Percentiles rank a stretch among this genome's conserved stretches.
These are phyloP conservation scores for Penicillium sp. DNA, from an alignment of 2,329 filamentous ascomycete species.

Conservation along the genomic window DNA sequence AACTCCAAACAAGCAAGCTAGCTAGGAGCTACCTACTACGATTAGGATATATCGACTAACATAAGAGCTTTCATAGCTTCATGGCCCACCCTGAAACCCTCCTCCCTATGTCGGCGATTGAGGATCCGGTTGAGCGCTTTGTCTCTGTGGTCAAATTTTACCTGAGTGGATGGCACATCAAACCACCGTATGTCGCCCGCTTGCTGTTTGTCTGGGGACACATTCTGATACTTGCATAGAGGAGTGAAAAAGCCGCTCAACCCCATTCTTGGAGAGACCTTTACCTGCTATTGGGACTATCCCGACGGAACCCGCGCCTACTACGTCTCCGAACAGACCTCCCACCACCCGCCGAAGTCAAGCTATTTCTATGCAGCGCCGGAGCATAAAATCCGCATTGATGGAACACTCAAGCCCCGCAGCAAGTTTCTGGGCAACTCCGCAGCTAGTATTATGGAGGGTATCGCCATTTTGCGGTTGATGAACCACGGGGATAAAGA, in stretches of 20 bases:
- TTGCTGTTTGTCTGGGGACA: background rate
- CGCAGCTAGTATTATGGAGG: slow-evolving; percentile 97
- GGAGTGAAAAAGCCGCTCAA: slow-evolving; percentile 98
- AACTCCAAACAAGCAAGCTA: background rate
- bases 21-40: background rate
- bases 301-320: slow-evolving; percentile 81
- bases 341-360: slow-evolving; percentile 96
- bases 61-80: slow-evolving; percentile 62
- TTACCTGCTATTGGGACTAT: slow-evolving; percentile 94
- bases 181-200: slow-evolving; percentile 71
- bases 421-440: slow-evolving; percentile 97
- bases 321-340: slow-evolving; percentile 97
- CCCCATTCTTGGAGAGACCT: slow-evolving; percentile 91
- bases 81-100: slow-evolving; percentile 99
- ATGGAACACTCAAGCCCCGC: slow-evolving; percentile 89
- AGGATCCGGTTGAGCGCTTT: slow-evolving; percentile 87
- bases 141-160: slow-evolving; percentile 98
- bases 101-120: slow-evolving; percentile 79
- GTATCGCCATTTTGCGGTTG: slow-evolving; percentile 81
- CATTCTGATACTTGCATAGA: slow-evolving; percentile 47
- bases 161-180: slow-evolving; percentile 97
- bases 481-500: slow-evolving; percentile 69
- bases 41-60: background rate
- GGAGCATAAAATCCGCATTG: slow-evolving; percentile 88
- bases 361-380: slow-evolving; percentile 99